Evolutionary conservation across 2,329 filamentous ascomycete species (phyloP).

Genomic region (Ilyonectria mors-panacis): DNA sequence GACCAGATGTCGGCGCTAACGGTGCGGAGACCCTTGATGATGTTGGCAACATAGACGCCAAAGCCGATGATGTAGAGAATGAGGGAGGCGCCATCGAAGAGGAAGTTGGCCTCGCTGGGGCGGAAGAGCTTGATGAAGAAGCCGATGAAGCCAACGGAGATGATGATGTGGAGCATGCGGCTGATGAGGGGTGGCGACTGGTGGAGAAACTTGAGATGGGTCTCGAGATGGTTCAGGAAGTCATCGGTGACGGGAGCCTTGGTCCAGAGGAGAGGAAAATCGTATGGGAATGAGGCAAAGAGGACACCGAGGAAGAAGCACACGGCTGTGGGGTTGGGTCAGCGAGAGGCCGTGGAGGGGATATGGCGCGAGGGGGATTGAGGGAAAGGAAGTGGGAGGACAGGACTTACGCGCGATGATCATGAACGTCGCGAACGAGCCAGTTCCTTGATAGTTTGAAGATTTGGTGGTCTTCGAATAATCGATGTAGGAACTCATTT

Average conservation of each 20-base stretch:
- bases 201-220: constrained; percentile 92
- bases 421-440: constrained; percentile 94
- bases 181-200: constrained; percentile 91
- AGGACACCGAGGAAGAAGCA: constrained; percentile 99
- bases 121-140: constrained; percentile 96
- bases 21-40: constrained; percentile 92
- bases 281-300: constrained; percentile 97
- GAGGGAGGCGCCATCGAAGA: constrained; percentile 90
- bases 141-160: constrained; percentile 87
- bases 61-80: constrained; percentile 89
- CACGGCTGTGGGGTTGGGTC: constrained; percentile 69
- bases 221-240: constrained; percentile 89
- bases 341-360: constrained; percentile 11
- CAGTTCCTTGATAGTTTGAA: constrained; percentile 70
- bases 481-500: constrained; percentile 61
- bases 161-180: constrained; percentile 94
- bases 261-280: constrained; percentile 90
- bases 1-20: constrained; percentile 80
- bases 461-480: constrained; percentile 72
- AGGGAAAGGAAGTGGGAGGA: constrained; percentile 15
- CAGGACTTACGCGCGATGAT: constrained; percentile 88
- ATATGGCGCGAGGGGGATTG: not conserved
- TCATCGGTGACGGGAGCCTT: constrained; percentile 73
- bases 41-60: constrained; percentile 95
- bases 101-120: constrained; percentile 92